Percentiles rank a stretch among this genome's conserved stretches.
Conservation (phyloP, 2,329 filamentous ascomycete genomes). For the Akanthomyces muscarius region DNA sequence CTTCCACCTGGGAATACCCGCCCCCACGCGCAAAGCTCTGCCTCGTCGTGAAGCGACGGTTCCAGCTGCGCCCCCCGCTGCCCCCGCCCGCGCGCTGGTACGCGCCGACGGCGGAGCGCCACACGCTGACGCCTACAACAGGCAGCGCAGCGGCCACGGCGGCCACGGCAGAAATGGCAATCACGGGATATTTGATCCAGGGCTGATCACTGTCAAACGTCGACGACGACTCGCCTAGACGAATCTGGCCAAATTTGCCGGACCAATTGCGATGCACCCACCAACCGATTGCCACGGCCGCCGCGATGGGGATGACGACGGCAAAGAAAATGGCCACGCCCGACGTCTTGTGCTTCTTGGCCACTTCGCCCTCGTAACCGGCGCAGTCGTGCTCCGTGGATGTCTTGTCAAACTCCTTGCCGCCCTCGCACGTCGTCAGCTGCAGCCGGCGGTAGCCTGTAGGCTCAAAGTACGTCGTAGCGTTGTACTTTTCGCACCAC, state of each 20-base stretch:
- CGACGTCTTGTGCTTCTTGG: constrained; percentile 64
- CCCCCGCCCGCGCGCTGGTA: constrained; percentile 49
- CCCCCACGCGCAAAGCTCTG: constrained; percentile 84
- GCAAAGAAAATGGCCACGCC: constrained; percentile 81
- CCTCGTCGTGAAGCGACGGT: constrained; percentile 76
- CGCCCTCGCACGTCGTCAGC: constrained; percentile 79
- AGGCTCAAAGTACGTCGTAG: constrained; percentile 74
- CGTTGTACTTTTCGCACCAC: constrained; percentile 57
- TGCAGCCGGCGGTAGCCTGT: constrained; percentile 89
- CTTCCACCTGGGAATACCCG: constrained; percentile 86
- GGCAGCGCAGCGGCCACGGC: constrained; percentile 62
- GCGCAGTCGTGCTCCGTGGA: constrained; percentile 57
- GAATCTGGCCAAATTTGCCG: constrained; percentile 86
- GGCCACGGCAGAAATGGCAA: constrained; percentile 61
- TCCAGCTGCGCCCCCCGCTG: constrained; percentile 46
- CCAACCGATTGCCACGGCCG: constrained; percentile 72
- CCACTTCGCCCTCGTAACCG: constrained; percentile 77
- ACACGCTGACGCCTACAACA: constrained; percentile 66
- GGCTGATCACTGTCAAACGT: constrained; percentile 65
- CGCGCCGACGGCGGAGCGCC: constrained; percentile 57
- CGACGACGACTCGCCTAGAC: constrained; percentile 66
- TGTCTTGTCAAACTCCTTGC: constrained; percentile 68
- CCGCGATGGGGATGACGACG: constrained; percentile 67
- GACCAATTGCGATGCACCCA: constrained; percentile 83
- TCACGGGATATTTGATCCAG: constrained; percentile 79